A percentile compares a stretch with the other conserved stretches of the same genome.
Evolutionary conservation across 179 eudicot genomes (phyloP).

Genomic region (Camellia oleifera): DNA sequence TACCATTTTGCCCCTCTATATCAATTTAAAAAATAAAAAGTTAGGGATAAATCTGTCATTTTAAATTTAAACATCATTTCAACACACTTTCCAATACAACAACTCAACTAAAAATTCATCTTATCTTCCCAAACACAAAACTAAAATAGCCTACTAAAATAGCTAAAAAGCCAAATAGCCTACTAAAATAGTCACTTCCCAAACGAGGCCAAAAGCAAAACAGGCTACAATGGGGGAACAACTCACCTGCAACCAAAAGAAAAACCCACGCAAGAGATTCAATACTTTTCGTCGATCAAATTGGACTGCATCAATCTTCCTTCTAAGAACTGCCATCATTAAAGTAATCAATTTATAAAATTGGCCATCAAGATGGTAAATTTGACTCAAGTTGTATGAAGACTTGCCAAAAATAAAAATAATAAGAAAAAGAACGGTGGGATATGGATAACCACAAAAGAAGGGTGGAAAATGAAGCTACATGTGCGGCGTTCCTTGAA

Average conservation of each 20-base stretch:
- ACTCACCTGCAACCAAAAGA: conserved; percentile 50
- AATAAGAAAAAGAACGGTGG: not conserved
- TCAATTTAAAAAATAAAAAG: too few relatives aligned
- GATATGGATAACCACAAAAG: not conserved
- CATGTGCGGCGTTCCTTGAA: not conserved
- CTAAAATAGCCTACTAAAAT: too few relatives aligned
- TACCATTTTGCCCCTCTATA: too few relatives aligned
- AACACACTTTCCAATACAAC: too few relatives aligned
- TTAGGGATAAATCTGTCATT: too few relatives aligned
- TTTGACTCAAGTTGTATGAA: not conserved
- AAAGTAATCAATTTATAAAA: not conserved
- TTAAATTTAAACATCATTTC: too few relatives aligned
- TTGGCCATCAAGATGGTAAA: not conserved
- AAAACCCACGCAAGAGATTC: conserved; percentile 46
- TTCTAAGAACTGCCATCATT: conserved; percentile 27
- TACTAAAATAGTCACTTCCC: too few relatives aligned
- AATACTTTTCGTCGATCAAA: conserved; percentile 28
- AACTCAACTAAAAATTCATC: too few relatives aligned
- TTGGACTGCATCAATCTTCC: conserved; percentile 26
- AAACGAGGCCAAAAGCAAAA: not conserved
- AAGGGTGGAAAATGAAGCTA: not conserved
- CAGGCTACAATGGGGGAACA: not conserved
- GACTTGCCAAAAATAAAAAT: not conserved
- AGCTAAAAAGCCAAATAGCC: too few relatives aligned
- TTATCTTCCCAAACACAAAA: too few relatives aligned